Evolutionary conservation across 2,329 filamentous ascomycete genomes (phyloP), one percentile per base, ranked within the genome.

Genomic region (Botrytis tulipae): DNA sequence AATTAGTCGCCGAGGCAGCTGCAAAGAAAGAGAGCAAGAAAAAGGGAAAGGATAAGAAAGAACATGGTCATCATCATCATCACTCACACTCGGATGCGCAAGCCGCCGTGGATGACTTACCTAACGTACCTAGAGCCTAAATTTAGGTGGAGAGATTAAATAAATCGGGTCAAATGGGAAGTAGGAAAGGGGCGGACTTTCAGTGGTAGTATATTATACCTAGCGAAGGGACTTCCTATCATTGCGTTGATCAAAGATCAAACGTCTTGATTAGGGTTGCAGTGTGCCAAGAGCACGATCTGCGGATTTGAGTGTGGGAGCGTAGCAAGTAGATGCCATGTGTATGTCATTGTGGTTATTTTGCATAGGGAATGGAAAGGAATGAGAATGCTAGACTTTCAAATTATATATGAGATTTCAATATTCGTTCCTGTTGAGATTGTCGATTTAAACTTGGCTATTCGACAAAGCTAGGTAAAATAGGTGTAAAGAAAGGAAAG

Each of bases 1-100:
- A 98, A 83, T 90, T 99, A 73, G 97, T 99, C 83, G 95, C 96
- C 69, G 96, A 99, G 82, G 95, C 95, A 7, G 94, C 95, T 73
- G 92, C 94, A 71, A 98, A 98, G 88, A 97, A 98, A 84, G 94
- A 96, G 77, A 87, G 89, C 80, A 88, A 91, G 80, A 91, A 94
- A 82, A 92, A 95, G 80, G 84, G 84, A 78, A 87, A 90, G 84
- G 86, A 89, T 76, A 84, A 84, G 78, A 73, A 60, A n/a, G 72
- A 71, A 14, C 44, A 67, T 48, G 35, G 46, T 37, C 62, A 54
- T 40, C 60, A 86, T 75, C 82, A 85, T 75, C 82, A 85, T 32
- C 77, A 78, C 54, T 70, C 76, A 59, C 62, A 77, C 20, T 67
- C 76, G 3, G 77, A 79, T 0, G 81, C 80, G 8, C 72, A 76